A percentile compares a stretch with the other conserved stretches of the same genome.
Conservation (phyloP, 2,329 filamentous ascomycete species). For the Cryphonectria radicalis region DNA sequence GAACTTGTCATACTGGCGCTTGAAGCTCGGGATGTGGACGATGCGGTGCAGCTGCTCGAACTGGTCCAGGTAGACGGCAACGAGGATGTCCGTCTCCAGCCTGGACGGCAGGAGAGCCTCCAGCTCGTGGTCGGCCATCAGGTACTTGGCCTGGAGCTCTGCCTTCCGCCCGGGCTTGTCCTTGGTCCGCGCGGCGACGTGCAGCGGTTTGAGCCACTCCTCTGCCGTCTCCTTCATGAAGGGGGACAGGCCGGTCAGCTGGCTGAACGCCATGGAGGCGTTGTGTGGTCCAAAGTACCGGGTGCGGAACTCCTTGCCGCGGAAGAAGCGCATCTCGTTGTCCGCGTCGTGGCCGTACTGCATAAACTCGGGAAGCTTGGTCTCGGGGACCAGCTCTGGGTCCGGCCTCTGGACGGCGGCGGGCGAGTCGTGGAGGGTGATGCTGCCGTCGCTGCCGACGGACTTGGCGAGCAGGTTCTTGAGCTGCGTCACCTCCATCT, state of each 20-base stretch:
- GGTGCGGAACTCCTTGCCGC: constrained; percentile 63
- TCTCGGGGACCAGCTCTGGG: constrained; percentile 28
- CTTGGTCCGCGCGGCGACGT: constrained; percentile 56
- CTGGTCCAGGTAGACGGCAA: constrained; percentile 56
- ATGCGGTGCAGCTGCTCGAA: constrained; percentile 62
- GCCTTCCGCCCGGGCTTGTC: constrained; percentile 58
- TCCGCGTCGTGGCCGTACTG: constrained; percentile 39
- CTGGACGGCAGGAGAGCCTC: constrained; percentile 55
- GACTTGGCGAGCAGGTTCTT: constrained; percentile 56
- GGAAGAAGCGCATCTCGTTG: constrained; percentile 61
- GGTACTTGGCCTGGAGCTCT: constrained; percentile 55
- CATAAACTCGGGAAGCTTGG: constrained; percentile 39
- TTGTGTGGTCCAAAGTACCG: constrained; percentile 65
- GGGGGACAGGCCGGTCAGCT: constrained; percentile 58
- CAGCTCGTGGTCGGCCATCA: constrained; percentile 52
- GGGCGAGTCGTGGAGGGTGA: constrained; percentile 33
- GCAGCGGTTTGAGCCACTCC: constrained; percentile 63
- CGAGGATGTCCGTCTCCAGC: constrained; percentile 53
- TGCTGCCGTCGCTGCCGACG: constrained; percentile 33
- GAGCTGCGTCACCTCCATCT: constrained; percentile 62
- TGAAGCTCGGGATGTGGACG: constrained; percentile 62
- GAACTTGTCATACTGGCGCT: constrained; percentile 58
- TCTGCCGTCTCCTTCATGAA: constrained; percentile 68
- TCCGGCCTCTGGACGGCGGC: constrained; percentile 32
- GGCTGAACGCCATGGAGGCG: constrained; percentile 61